Percentiles rank a stretch among this genome's conserved stretches.
Conservation (phyloP, 2,329 filamentous ascomycete species). For the Helotiales sp. region DNA sequence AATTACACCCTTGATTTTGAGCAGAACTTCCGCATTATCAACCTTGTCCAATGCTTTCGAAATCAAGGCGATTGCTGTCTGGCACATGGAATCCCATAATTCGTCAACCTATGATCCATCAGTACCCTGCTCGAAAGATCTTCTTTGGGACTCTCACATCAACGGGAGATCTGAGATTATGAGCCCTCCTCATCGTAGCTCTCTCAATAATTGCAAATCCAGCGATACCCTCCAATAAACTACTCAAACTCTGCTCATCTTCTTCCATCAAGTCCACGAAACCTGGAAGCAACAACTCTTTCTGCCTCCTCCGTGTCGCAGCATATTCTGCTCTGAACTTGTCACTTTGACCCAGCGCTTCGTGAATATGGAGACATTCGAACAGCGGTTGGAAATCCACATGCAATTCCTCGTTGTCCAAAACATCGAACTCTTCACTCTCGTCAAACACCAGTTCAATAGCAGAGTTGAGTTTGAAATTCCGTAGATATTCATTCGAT, state of each 20-base stretch:
- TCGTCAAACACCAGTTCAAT: conserved; percentile 96
- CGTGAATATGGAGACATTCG: conserved; percentile 94
- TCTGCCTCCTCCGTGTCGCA: conserved; percentile 87
- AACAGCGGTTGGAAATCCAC: conserved; percentile 95
- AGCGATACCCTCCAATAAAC: conserved; percentile 87
- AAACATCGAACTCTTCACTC: conserved; percentile 90
- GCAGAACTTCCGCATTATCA: conserved; percentile 83
- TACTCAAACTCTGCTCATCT: conserved; percentile 89
- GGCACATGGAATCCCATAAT: conserved; percentile 97
- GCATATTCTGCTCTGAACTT: conserved; percentile 91
- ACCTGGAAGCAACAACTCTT: conserved; percentile 82
- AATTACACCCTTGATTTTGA: conserved; percentile 95
- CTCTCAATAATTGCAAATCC: conserved; percentile 97
- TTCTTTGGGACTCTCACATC: conserved; percentile 64
- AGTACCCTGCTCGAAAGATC: conserved; percentile 14
- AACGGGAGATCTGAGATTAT: conserved; percentile 78
- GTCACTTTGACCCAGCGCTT: conserved; percentile 89
- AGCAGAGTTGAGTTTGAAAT: conserved; percentile 92
- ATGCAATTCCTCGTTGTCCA: conserved; percentile 93
- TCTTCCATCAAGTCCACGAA: conserved; percentile 80
- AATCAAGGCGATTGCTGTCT: conserved; percentile 81
- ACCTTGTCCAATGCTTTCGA: conserved; percentile 78
- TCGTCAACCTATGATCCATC: conserved; percentile 77
- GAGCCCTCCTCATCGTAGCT: conserved; percentile 85
- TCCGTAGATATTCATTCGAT: conserved; percentile 72